Percentiles rank a stretch among this genome's conserved stretches.
phyloP scores from a whole-genome alignment of 805 yeast genomes.

The Maudiozyma barnettii region DNA sequence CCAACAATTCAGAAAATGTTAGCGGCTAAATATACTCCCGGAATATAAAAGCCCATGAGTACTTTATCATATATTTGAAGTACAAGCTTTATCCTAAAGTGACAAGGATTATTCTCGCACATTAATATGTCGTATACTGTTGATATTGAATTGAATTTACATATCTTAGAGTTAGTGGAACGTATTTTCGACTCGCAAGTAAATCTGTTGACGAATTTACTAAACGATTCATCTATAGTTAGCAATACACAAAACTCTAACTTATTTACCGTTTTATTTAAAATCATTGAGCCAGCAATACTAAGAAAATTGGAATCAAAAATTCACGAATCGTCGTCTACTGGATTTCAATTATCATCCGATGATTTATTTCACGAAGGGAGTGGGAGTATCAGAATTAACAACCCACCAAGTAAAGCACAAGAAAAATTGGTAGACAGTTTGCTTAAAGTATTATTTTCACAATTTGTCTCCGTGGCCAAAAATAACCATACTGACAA shows the following conservation, averaged over 20 bases:
- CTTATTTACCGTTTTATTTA: not conserved
- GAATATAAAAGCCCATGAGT: too few relatives aligned
- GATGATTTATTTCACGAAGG: constrained; percentile 12
- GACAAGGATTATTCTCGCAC: too few relatives aligned
- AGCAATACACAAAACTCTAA: not conserved
- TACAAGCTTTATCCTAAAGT: too few relatives aligned
- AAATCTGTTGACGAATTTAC: not conserved
- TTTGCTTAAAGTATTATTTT: constrained; percentile 17
- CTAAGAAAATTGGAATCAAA: not conserved
- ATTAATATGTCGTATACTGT: constrained; percentile 2
- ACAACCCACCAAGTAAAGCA: constrained; percentile 16
- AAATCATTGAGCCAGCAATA: not conserved
- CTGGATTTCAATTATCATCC: not conserved
- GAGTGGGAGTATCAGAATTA: constrained; percentile 14
- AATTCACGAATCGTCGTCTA: not conserved
- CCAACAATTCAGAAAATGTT: too few relatives aligned
- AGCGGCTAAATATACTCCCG: too few relatives aligned
- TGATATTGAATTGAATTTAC: constrained; percentile 9
- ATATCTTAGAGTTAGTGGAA: constrained; percentile 9
- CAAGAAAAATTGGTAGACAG: constrained; percentile 17
- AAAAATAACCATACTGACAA: not conserved
- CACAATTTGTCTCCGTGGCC: constrained; percentile 9
- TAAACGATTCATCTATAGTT: not conserved
- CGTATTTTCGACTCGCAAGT: not conserved
- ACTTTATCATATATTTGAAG: too few relatives aligned